A percentile compares a stretch with the other conserved stretches of the same genome.
phyloP scores from a whole-genome alignment of 257 asterid species.

The Thymus mandschuricus region DNA sequence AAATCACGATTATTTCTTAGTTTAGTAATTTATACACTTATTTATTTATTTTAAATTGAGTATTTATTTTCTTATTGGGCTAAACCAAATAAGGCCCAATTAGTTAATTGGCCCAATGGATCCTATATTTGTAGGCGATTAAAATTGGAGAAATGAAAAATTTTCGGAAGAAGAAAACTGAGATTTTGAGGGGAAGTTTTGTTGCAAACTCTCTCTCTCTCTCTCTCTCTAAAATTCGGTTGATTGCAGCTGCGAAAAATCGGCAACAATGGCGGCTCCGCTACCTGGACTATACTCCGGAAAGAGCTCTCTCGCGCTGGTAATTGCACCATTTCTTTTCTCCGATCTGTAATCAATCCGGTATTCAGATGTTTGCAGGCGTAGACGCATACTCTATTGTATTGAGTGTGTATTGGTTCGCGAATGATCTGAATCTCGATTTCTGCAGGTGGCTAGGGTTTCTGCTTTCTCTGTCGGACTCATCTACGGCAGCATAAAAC shows the following conservation, averaged over 20 bases:
- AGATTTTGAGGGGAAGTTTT: background rate
- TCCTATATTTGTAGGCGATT: background rate
- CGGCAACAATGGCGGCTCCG: slow-evolving; percentile 41
- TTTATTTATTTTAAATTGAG: too few species aligned
- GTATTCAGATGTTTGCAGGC: background rate
- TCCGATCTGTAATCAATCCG: slow-evolving; percentile 16
- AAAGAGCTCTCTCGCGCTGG: slow-evolving; percentile 51
- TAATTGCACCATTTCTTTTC: slow-evolving; percentile 19
- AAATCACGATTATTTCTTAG: too few species aligned
- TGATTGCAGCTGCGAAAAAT: background rate
- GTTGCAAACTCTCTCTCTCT: background rate
- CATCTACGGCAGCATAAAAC: slow-evolving; percentile 57
- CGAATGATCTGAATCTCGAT: slow-evolving; percentile 21
- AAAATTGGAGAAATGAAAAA: too few species aligned
- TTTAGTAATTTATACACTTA: too few species aligned
- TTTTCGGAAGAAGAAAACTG: background rate
- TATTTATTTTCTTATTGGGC: too few species aligned
- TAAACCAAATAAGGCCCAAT: background rate
- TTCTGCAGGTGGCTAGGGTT: slow-evolving; percentile 64
- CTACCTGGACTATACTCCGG: slow-evolving; percentile 55
- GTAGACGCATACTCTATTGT: background rate
- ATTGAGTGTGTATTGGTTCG: background rate
- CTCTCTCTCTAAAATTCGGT: too few species aligned
- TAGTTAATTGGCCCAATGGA: background rate
- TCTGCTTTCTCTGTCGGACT: slow-evolving; percentile 57